Base-by-base conservation (phyloP, 257 asterid species). In the Haberlea rhodopensis region DNA sequence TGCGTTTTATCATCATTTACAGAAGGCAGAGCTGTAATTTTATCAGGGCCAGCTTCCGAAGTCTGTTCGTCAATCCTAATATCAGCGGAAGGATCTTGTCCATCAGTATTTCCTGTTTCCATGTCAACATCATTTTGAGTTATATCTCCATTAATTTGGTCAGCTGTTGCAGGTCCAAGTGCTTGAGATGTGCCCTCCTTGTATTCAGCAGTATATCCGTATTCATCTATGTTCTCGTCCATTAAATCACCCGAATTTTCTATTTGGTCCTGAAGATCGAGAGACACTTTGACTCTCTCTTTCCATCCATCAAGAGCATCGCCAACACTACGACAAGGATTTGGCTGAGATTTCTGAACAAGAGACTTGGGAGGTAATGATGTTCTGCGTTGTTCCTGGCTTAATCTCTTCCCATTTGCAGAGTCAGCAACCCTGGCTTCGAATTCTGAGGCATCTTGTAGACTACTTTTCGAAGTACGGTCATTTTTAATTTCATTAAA, bases 301-400 rank as follows among this genome's bases (percentile, higher is more conserved):
- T 94, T 94, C 99, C 99, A 94, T 52, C 88, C 94, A 24, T 90
- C 97, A 43, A 94, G 84, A 15, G 99, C 99, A 71, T 87, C 86
- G 23, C 99, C 99, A 25, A 94, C 72, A 71, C 80, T 90, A 34
- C 99, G 96, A 63, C 76, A 85, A 32, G 97, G 99, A 74, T 94
- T 90, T 1, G 94, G 90, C 73, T 81, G 82, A 57, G 68, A 46
- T 73, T 82, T 87, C 83, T 76, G 84, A 46, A 51, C 43, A 58
- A 63, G 80, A 23, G 88, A 68, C 66, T 87, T 87, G 13, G 71
- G 79, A 53, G 86, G 83, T 28, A 66, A 49, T 19, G 82, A 79
- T 40, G 80, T 21, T 49, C 61, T 73, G 29, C 76, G 72, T 65
- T 69, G 84, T 60, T 80, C 80, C 8, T 78, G 72, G 60, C 83